A percentile compares a stretch with the other conserved stretches of the same genome.
These are phyloP conservation scores for Globisporangium cystogenes DNA, from an alignment of 352 stramenopile genomes.

Conservation along the genomic window DNA sequence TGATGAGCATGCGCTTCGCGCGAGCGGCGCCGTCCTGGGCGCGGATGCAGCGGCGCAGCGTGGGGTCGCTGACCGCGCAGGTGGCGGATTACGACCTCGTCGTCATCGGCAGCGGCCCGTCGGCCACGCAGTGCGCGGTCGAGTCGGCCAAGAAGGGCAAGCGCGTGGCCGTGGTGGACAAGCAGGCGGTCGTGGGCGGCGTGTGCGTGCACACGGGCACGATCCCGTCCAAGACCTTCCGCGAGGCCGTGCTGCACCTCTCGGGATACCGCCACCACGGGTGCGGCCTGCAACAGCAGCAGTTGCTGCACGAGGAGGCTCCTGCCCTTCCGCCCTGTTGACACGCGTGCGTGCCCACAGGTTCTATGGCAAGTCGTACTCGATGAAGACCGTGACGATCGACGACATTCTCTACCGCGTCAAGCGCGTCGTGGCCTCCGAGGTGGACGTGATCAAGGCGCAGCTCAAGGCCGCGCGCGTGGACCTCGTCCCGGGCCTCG, in stretches of 20 bases:
- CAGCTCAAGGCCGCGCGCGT: conserved; percentile 75
- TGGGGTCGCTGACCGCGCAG: conserved; percentile 25
- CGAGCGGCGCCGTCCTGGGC: background rate
- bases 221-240: conserved; percentile 89
- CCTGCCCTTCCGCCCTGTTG: no score
- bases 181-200: conserved; percentile 46
- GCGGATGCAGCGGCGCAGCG: background rate
- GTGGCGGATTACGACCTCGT: conserved; percentile 76
- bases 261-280: conserved; percentile 88
- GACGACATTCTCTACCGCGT: conserved; percentile 81
- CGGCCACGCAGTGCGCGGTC: conserved; percentile 82
- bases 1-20: background rate
- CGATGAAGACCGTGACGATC: conserved; percentile 78
- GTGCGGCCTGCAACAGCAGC: conserved; percentile 2
- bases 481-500: conserved; percentile 64
- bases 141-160: conserved; percentile 83
- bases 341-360: conserved; percentile 4
- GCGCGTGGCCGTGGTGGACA: conserved; percentile 76
- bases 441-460: conserved; percentile 77
- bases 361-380: conserved; percentile 85
- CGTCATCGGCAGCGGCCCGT: conserved; percentile 82
- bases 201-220: conserved; percentile 85
- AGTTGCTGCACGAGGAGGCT: no score
- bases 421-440: conserved; percentile 67
- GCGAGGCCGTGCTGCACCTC: conserved; percentile 86